Evolutionary conservation across 2,329 filamentous ascomycete genomes (phyloP), one percentile per base, ranked within the genome.

Genomic region (Colletotrichum sp.): DNA sequence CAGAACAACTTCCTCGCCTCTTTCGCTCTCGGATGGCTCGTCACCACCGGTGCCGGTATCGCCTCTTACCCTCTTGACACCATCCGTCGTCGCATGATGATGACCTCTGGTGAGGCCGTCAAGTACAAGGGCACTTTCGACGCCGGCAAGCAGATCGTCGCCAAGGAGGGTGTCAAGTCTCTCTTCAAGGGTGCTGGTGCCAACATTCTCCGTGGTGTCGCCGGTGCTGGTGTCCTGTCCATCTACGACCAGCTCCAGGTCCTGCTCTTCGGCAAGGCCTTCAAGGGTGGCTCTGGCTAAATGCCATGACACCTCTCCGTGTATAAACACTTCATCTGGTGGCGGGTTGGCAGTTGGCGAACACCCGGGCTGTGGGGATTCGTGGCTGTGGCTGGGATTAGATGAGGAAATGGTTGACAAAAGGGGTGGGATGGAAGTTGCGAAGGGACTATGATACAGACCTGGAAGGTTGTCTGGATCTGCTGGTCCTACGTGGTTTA

Each of bases 171-270:
- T 93, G 91, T 98, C 90, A 95, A 93, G 91, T 99, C 97, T 85
- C 96, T 99, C 90, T 99, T 99, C 96, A 99, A 99, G 95, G 97
- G 97, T 96, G 97, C 97, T 88, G 97, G 97, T 95, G 97, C 97
- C 93, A 99, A 99, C 95, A 99, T 99, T 87, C 97, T 99, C 91
- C 97, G 97, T 98, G 98, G 97, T 98, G 97, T 99, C 87, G 97
- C 97, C 87, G 98, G 97, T 95, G 97, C 97, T 92, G 97, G 97
- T 99, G 97, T 99, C 88, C 93, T 99, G 88, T 99, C 97, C 89
- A 98, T 99, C 95, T 99, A 99, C 92, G 97, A 99, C 89, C 96
- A 99, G 93, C 95, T 95, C 89, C 97, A 99, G 95, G 93, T 99
- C 88, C 90, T 99, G 89, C 90, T 99, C 90, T 99, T 99, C 95